Conservation (phyloP, 1,284 basidiomycete genomes). For the Cryptococcus sp. region DNA sequence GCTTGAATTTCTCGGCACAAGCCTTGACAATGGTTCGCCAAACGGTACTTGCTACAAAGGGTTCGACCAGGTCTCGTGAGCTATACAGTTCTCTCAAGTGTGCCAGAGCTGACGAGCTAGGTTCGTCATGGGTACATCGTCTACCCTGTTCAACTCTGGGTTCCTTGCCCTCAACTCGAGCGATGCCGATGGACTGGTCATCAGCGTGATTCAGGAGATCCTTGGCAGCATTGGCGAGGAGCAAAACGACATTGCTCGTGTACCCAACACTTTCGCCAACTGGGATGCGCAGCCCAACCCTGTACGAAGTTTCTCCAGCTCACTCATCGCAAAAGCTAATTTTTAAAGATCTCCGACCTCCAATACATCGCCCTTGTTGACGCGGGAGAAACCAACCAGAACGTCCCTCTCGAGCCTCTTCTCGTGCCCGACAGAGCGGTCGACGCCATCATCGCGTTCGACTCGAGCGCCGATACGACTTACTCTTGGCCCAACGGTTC, state of each 20-base stretch:
- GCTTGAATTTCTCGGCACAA: constrained; percentile 43
- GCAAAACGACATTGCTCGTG: constrained; percentile 47
- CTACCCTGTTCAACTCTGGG: constrained; percentile 43
- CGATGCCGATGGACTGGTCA: constrained; percentile 38
- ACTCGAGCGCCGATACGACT: constrained; percentile 51
- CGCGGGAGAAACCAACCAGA: constrained; percentile 50
- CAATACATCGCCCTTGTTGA: constrained; percentile 49
- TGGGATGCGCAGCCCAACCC: constrained; percentile 42
- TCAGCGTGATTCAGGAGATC: constrained; percentile 29
- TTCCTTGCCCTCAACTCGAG: constrained; percentile 31
- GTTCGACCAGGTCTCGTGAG: constrained; percentile 45
- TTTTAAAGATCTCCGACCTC: constrained; percentile 26
- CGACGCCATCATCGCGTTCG: constrained; percentile 53
- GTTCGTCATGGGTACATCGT: constrained; percentile 48
- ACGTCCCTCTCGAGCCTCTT: constrained; percentile 52
- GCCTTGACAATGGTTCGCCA: constrained; percentile 34
- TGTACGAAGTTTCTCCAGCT: constrained; percentile 13
- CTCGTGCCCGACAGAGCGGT: constrained; percentile 49
- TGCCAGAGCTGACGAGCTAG: constrained; percentile 9
- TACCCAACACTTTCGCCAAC: constrained; percentile 48
- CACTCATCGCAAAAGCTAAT: too few species aligned
- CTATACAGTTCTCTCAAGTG: too few species aligned
- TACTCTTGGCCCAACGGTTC: constrained; percentile 53
- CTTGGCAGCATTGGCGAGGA: constrained; percentile 34
- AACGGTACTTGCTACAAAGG: constrained; percentile 43